phyloP scores from a whole-genome alignment of 2,329 filamentous ascomycete species.

The Cryphonectria nitschkei region DNA sequence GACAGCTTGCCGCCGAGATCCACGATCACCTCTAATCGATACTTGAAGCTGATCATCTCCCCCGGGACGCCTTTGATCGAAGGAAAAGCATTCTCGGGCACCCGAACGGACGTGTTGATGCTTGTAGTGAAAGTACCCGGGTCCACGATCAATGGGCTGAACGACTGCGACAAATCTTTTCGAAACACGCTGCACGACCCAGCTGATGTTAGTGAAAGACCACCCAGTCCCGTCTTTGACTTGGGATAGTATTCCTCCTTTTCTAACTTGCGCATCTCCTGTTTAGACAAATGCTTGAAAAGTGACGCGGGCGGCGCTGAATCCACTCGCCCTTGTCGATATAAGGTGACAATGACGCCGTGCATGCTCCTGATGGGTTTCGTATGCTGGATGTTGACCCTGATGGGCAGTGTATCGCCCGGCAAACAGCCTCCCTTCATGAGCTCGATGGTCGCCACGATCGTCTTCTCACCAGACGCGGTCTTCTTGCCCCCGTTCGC shows the following conservation, averaged over 20 bases:
- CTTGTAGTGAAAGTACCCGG: constrained; percentile 76
- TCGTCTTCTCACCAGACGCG: constrained; percentile 70
- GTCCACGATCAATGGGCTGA: constrained; percentile 86
- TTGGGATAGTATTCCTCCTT: constrained; percentile 86
- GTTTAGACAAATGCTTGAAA: constrained; percentile 59
- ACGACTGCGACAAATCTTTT: constrained; percentile 89
- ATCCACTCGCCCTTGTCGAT: constrained; percentile 88
- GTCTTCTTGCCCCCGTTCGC: constrained; percentile 42
- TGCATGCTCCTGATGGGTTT: constrained; percentile 89
- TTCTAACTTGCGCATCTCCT: constrained; percentile 68
- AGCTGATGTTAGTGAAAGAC: constrained; percentile 82
- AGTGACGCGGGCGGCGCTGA: constrained; percentile 62
- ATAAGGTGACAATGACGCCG: constrained; percentile 90
- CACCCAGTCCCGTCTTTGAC: constrained; percentile 83
- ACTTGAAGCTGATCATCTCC: constrained; percentile 93
- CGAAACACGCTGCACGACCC: constrained; percentile 91
- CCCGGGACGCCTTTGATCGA: constrained; percentile 89
- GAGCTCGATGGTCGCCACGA: constrained; percentile 84
- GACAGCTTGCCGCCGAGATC: constrained; percentile 87
- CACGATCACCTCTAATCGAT: constrained; percentile 89
- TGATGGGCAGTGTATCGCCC: constrained; percentile 80
- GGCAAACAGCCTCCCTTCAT: constrained; percentile 82
- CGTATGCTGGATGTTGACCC: constrained; percentile 82
- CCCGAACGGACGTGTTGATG: constrained; percentile 79
- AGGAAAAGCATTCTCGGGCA: constrained; percentile 90